Evolutionary conservation across 176 grass and related monocot species (phyloP).

Genomic region (Hsuehochloa calcarea): DNA sequence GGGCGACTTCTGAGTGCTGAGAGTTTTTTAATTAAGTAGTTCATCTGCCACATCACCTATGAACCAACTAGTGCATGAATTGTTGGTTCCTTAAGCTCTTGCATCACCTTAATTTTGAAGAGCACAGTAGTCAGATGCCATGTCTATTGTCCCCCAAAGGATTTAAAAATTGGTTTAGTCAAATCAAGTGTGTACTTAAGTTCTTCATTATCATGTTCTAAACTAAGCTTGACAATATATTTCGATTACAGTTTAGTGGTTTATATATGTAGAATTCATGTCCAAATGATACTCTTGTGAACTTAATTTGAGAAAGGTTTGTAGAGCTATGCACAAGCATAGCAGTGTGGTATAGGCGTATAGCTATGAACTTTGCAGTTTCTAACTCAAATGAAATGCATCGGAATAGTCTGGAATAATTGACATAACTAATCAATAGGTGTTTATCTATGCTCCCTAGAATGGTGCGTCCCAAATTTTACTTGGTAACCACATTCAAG

Average conservation of each 20-base stretch:
- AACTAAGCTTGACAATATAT: no score
- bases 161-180: no score
- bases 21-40: not conserved
- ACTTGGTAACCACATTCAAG: not conserved
- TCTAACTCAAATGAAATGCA: no score
- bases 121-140: not conserved
- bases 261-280: no score
- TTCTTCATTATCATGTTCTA: no score
- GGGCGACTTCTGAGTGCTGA: not conserved
- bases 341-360: no score
- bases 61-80: not conserved
- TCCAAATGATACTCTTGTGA: no score
- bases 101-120: not conserved
- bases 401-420: constrained; percentile 5
- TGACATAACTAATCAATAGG: not conserved
- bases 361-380: no score
- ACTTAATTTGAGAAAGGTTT: no score
- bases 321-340: no score
- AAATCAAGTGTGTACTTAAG: no score
- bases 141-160: not conserved
- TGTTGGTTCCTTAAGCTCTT: not conserved
- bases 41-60: not conserved
- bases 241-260: no score
- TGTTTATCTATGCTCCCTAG: not conserved
- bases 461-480: not conserved